Evolutionary conservation across 768 basidiomycete species (phyloP).

Genomic region (Tulasnella sp.): DNA sequence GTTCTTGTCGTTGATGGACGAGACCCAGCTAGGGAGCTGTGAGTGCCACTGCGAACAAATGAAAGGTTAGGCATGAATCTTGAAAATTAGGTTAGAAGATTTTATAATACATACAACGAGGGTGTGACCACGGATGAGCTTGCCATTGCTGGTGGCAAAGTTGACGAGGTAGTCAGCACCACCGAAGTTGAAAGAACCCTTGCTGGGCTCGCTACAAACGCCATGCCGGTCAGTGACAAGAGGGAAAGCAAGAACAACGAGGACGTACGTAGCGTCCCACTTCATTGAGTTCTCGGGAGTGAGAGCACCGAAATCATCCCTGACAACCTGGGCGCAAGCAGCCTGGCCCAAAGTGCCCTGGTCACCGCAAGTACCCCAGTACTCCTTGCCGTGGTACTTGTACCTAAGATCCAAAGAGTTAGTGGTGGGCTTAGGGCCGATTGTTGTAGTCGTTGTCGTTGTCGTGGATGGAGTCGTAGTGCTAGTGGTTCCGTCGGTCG

Average conservation of each 20-base stretch:
- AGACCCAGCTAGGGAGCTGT: conserved; percentile 28
- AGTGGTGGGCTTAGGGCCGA: neutral
- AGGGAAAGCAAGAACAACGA: neutral
- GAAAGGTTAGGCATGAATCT: neutral
- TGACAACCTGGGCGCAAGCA: conserved; percentile 25
- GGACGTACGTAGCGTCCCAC: conserved; percentile 12
- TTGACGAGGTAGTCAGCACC: conserved; percentile 28
- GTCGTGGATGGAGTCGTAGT: neutral
- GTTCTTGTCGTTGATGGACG: conserved; percentile 13
- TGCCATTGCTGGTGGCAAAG: conserved; percentile 27
- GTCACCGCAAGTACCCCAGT: conserved; percentile 19
- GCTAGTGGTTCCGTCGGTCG: too few relatives aligned
- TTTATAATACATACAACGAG: conserved; percentile 13
- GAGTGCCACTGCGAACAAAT: conserved; percentile 6
- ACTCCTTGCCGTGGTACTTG: conserved; percentile 4
- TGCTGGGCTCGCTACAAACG: conserved; percentile 16
- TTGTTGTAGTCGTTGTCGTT: neutral
- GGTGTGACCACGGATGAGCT: conserved; percentile 28
- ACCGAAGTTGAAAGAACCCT: conserved; percentile 25
- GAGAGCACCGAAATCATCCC: conserved; percentile 27
- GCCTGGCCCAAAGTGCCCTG: conserved; percentile 1
- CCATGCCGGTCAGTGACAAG: neutral
- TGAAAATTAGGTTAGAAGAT: neutral
- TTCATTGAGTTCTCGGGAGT: conserved; percentile 30
- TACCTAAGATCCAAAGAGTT: neutral